A percentile compares a stretch with the other conserved stretches of the same genome.
Evolutionary conservation across 768 basidiomycete species (phyloP).

Genomic region (Termitomyces sp.): DNA sequence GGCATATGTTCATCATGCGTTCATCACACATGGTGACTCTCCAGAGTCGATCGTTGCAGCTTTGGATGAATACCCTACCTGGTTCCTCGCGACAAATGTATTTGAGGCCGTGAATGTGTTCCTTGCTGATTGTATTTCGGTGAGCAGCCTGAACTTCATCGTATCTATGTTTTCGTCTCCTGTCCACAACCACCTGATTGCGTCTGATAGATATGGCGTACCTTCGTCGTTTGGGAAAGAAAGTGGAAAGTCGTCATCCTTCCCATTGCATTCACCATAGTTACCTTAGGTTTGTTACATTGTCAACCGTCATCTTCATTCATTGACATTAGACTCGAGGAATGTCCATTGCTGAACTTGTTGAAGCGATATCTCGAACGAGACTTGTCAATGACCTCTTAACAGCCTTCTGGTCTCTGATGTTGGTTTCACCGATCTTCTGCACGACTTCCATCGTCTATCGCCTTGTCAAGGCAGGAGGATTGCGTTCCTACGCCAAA

Average conservation of each 20-base stretch:
- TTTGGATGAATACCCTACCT: neutral
- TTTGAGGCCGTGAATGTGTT: neutral
- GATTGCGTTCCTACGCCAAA: neutral
- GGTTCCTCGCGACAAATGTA: neutral
- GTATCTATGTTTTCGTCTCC: neutral
- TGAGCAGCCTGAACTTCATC: neutral
- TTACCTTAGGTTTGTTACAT: neutral
- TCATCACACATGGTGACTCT: neutral
- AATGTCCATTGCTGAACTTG: neutral
- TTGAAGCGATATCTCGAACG: neutral
- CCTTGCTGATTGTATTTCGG: neutral
- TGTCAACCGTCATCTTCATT: neutral
- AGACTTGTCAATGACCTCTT: neutral
- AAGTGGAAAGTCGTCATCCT: neutral
- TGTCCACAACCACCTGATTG: neutral
- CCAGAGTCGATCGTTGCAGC: neutral
- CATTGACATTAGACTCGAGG: neutral
- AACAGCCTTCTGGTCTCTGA: constrained; percentile 1
- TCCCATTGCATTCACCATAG: neutral
- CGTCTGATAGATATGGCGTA: neutral
- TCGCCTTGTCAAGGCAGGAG: neutral
- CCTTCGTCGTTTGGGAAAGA: neutral
- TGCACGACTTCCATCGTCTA: constrained; percentile 12
- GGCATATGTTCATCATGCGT: constrained; percentile 2
- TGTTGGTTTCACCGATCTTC: constrained; percentile 6